Percentiles rank a stretch among this genome's conserved stretches.
Conservation (phyloP, 2,329 filamentous ascomycete genomes). For the Ophiostoma sp. region DNA sequence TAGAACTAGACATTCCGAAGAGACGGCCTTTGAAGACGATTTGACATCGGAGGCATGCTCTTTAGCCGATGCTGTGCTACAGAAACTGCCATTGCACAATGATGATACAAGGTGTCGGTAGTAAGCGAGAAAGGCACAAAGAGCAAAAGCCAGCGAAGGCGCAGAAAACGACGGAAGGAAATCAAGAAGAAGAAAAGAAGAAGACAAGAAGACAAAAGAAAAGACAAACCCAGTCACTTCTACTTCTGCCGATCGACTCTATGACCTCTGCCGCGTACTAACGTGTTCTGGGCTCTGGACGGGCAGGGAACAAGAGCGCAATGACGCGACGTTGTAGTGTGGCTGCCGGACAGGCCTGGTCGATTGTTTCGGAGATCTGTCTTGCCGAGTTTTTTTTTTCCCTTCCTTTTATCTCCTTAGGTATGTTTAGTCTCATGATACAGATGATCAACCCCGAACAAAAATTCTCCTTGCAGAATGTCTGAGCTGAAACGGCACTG, state of each 20-base stretch:
- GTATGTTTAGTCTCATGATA: not conserved
- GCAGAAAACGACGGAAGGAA: not conserved
- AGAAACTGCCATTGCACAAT: not conserved
- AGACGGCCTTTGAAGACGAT: not conserved
- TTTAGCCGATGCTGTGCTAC: not conserved
- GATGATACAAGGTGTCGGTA: slow-evolving; percentile 11
- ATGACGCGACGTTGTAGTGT: slow-evolving; percentile 23
- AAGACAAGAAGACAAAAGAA: not conserved
- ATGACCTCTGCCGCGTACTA: slow-evolving; percentile 4
- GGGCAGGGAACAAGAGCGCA: slow-evolving; percentile 2
- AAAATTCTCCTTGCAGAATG: not conserved
- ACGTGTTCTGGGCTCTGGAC: slow-evolving; percentile 1
- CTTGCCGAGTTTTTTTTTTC: slow-evolving; percentile 11
- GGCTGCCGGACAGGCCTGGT: slow-evolving; percentile 1
- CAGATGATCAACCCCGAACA: not conserved
- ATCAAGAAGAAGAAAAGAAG: not conserved
- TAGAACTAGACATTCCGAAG: not conserved
- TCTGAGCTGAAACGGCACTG: not conserved
- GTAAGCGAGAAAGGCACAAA: slow-evolving; percentile 2
- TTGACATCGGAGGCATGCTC: not conserved
- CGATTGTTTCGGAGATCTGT: slow-evolving; percentile 19
- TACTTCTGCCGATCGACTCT: slow-evolving; percentile 11
- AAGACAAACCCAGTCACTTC: not conserved
- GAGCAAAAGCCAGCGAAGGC: not conserved
- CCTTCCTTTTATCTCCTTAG: not conserved